phyloP scores from a whole-genome alignment of 2,329 filamentous ascomycete genomes.

The Cladophialophora bantiana region DNA sequence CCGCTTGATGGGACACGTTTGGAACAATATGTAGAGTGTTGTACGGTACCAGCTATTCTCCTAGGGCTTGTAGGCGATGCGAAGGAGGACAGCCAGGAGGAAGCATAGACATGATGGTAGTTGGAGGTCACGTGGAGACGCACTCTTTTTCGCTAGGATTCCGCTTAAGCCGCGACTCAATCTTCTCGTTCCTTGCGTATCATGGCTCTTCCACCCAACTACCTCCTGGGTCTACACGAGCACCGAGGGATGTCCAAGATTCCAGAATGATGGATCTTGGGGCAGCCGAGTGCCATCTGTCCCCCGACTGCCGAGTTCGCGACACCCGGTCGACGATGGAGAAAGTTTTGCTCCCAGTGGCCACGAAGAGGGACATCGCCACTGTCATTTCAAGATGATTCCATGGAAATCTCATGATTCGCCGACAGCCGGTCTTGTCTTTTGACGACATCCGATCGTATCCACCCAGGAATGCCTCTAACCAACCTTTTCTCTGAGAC shows the following conservation, averaged over 20 bases:
- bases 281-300: no score
- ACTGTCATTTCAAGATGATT: neutral
- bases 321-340: neutral
- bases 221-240: no score
- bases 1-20: constrained; percentile 33
- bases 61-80: neutral
- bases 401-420: neutral
- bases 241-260: neutral
- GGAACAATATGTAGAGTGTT: constrained; percentile 30
- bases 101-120: neutral
- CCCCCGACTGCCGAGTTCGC: neutral
- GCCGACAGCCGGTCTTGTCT: neutral
- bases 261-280: neutral
- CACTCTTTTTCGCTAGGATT: neutral
- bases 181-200: neutral
- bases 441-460: neutral
- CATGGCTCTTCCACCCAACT: neutral
- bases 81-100: neutral
- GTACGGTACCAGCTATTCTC: neutral
- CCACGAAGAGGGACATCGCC: constrained; percentile 9
- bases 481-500: neutral
- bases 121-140: neutral
- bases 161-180: neutral
- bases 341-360: neutral
- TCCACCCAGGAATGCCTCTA: neutral